phyloP scores from a whole-genome alignment of 192 early-diverging fungal genomes.

The Pilaira anomala region DNA sequence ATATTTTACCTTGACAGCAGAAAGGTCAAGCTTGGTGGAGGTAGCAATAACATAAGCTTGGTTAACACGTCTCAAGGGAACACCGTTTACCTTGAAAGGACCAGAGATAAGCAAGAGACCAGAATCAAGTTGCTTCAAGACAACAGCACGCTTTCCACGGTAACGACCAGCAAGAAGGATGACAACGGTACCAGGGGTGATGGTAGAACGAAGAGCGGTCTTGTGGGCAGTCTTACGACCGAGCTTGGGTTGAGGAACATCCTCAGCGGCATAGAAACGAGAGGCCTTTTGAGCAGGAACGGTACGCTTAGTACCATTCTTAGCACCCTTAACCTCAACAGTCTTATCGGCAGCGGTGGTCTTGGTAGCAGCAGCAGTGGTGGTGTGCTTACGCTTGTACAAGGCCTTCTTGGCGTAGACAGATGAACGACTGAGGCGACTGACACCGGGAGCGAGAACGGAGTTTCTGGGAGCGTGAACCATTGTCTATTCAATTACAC shows the following conservation, averaged over 20 bases:
- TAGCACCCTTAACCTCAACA: slow-evolving; percentile 71
- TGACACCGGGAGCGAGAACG: slow-evolving; percentile 79
- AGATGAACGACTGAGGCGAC: slow-evolving; percentile 77
- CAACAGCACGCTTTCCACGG: slow-evolving; percentile 96
- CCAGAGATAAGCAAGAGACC: slow-evolving; percentile 96
- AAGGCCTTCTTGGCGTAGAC: slow-evolving; percentile 83
- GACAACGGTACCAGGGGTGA: slow-evolving; percentile 95
- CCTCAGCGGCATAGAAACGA: slow-evolving; percentile 82
- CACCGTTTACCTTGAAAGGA: slow-evolving; percentile 97
- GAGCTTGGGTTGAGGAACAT: slow-evolving; percentile 72
- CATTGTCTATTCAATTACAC: slow-evolving; percentile 51
- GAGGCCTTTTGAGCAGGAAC: no score
- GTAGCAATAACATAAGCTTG: no score
- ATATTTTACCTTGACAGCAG: slow-evolving; percentile 48
- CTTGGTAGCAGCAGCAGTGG: slow-evolving; percentile 44
- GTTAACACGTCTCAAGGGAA: slow-evolving; percentile 93
- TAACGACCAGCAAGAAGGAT: slow-evolving; percentile 92
- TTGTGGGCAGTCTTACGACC: slow-evolving; percentile 72
- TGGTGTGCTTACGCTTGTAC: slow-evolving; percentile 81
- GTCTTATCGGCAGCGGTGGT: slow-evolving; percentile 65
- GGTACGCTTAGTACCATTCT: slow-evolving; percentile 76
- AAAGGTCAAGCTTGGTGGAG: slow-evolving; percentile 94
- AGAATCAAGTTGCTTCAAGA: no score
- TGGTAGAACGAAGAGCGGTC: slow-evolving; percentile 78
- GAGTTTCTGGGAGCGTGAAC: slow-evolving; percentile 69